Evolutionary conservation across 768 basidiomycete genomes (phyloP).

Genomic region (Suillus weaverae): DNA sequence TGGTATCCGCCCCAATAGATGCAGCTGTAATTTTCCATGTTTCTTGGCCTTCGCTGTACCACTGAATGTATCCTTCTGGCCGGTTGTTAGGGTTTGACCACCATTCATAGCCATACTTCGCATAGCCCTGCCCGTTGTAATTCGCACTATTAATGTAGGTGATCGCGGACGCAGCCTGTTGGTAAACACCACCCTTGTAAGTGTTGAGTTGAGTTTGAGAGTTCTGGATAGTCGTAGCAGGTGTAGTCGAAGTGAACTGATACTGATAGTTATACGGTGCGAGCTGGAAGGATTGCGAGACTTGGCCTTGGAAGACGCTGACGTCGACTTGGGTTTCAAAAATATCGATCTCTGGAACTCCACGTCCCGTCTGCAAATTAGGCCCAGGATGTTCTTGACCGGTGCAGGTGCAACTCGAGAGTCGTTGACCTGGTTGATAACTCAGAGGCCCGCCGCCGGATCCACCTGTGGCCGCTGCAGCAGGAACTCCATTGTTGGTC

Average conservation of each 20-base stretch:
- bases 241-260: slow-evolving; percentile 52
- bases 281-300: slow-evolving; percentile 78
- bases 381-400: slow-evolving; percentile 91
- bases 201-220: slow-evolving; percentile 54
- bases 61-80: slow-evolving; percentile 77
- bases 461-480: slow-evolving; percentile 55
- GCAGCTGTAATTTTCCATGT: slow-evolving; percentile 73
- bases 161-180: slow-evolving; percentile 74
- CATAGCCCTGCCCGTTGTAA: slow-evolving; percentile 57
- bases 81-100: slow-evolving; percentile 72
- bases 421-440: slow-evolving; percentile 80
- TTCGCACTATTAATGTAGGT: slow-evolving; percentile 52
- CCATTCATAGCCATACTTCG: slow-evolving; percentile 76
- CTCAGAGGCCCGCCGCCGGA: slow-evolving; percentile 58
- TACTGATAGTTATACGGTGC: slow-evolving; percentile 80
- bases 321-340: slow-evolving; percentile 79
- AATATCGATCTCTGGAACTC: slow-evolving; percentile 92
- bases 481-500: slow-evolving; percentile 61
- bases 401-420: slow-evolving; percentile 87
- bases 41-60: slow-evolving; percentile 65
- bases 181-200: slow-evolving; percentile 70
- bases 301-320: slow-evolving; percentile 51
- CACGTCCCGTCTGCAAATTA: slow-evolving; percentile 56
- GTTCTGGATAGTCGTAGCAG: slow-evolving; percentile 57
- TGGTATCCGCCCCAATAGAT: slow-evolving; percentile 66